A percentile compares a stretch with the other conserved stretches of the same genome.
Conservation (phyloP, 768 basidiomycete genomes). For the Lanmaoa rubissima region DNA sequence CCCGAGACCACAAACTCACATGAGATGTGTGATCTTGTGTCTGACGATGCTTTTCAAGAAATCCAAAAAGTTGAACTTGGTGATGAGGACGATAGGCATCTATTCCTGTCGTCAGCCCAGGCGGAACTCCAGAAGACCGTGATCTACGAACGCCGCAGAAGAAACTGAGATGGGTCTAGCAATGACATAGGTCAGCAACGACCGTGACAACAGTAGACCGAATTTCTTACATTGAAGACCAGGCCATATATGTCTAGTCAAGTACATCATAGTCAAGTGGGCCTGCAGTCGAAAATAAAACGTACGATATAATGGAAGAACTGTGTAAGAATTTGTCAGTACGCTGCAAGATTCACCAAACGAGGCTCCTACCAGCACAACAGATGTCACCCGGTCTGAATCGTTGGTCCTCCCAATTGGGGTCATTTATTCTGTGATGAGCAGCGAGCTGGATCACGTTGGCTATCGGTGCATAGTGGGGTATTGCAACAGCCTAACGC, state of each 20-base stretch:
- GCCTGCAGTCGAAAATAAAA: background rate
- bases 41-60: constrained; percentile 47
- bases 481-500: constrained; percentile 55
- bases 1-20: constrained; percentile 22
- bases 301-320: constrained; percentile 63
- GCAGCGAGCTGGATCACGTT: constrained; percentile 61
- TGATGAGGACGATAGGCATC: constrained; percentile 49
- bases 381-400: constrained; percentile 62
- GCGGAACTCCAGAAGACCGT: background rate
- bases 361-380: constrained; percentile 46
- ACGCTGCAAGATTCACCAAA: background rate
- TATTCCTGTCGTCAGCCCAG: constrained; percentile 23
- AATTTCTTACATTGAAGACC: constrained; percentile 49
- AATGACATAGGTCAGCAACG: constrained; percentile 25
- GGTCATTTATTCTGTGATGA: constrained; percentile 49
- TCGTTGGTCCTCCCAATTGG: constrained; percentile 45
- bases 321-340: constrained; percentile 29
- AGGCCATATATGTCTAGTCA: constrained; percentile 63
- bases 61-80: constrained; percentile 44
- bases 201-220: background rate
- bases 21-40: constrained; percentile 47
- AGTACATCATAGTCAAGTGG: background rate
- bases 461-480: constrained; percentile 57
- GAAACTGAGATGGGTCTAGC: constrained; percentile 55
- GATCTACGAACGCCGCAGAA: constrained; percentile 50